A percentile compares a stretch with the other conserved stretches of the same genome.
These are phyloP conservation scores for Staphylotrichum longicolle DNA, from an alignment of 495 filamentous ascomycete species.

Conservation along the genomic window DNA sequence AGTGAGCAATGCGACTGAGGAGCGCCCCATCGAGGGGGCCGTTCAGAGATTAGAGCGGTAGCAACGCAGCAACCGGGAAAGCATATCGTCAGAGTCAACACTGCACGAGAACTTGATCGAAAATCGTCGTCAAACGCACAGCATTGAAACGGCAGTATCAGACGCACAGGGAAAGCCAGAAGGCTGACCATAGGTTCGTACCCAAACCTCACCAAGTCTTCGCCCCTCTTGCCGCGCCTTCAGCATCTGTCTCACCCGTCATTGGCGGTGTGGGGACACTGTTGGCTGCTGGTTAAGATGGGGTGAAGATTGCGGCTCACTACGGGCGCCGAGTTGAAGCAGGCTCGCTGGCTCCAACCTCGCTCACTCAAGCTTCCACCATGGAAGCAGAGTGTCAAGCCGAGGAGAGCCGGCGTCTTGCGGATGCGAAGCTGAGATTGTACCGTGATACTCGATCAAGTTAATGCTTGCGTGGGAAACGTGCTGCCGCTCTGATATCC, in stretches of 20 bases:
- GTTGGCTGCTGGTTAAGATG: slow-evolving; percentile 8
- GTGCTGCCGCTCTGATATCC: slow-evolving; percentile 72
- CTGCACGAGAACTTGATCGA: slow-evolving; percentile 6
- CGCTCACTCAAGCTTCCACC: slow-evolving; percentile 21
- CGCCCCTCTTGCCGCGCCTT: slow-evolving; percentile 10
- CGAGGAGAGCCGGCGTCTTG: slow-evolving; percentile 35
- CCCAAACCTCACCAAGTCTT: slow-evolving; percentile 31
- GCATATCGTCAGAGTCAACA: slow-evolving; percentile 6
- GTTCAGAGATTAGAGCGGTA: slow-evolving; percentile 43
- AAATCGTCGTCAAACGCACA: background rate
- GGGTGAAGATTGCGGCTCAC: slow-evolving; percentile 63
- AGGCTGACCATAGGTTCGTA: slow-evolving; percentile 32
- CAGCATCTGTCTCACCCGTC: background rate
- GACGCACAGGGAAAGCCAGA: slow-evolving; percentile 1
- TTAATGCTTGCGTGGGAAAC: slow-evolving; percentile 93
- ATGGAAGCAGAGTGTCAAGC: slow-evolving; percentile 28
- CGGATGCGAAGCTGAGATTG: slow-evolving; percentile 76
- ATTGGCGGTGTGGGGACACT: background rate
- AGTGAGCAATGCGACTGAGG: slow-evolving; percentile 45
- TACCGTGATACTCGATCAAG: slow-evolving; percentile 93
- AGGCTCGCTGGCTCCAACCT: slow-evolving; percentile 49
- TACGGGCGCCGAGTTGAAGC: slow-evolving; percentile 72
- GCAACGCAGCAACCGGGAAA: slow-evolving; percentile 27
- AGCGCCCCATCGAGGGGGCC: slow-evolving; percentile 10
- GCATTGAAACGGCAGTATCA: background rate